These are phyloP conservation scores for Mortierella sp. DNA, from an alignment of 371 early-diverging fungal genomes.

Conservation along the genomic window DNA sequence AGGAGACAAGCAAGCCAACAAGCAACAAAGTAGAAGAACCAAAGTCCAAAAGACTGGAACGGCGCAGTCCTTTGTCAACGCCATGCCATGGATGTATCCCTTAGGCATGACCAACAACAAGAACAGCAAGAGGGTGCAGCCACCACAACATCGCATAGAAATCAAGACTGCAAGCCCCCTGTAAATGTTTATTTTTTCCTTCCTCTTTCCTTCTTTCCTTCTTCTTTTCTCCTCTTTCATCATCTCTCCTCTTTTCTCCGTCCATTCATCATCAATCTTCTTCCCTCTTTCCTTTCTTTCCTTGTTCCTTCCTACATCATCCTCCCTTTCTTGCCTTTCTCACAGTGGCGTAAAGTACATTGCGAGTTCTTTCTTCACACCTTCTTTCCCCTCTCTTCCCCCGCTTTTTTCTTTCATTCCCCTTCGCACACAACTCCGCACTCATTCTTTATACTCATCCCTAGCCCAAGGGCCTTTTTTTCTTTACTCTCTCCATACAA, in stretches of 20 bases:
- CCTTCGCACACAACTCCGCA: constrained; percentile 1
- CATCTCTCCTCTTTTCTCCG: not conserved
- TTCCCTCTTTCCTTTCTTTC: not conserved
- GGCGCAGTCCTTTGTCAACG: no score
- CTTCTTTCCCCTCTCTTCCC: not conserved
- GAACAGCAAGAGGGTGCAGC: no score
- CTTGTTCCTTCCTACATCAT: not conserved
- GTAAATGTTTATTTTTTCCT: not conserved
- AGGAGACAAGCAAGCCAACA: no score
- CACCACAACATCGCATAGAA: no score
- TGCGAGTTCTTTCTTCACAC: not conserved
- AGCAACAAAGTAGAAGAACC: no score
- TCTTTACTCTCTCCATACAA: not conserved
- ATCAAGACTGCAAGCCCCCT: no score
- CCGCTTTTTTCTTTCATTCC: not conserved
- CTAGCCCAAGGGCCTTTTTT: constrained; percentile 1
- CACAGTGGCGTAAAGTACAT: not conserved
- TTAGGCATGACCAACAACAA: no score
- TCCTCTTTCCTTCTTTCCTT: not conserved
- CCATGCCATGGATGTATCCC: no score
- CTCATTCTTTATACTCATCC: not conserved
- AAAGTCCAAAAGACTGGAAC: no score
- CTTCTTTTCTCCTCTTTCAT: not conserved
- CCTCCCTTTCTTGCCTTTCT: not conserved
- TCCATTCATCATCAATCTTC: not conserved